phyloP scores from a whole-genome alignment of 2,329 filamentous ascomycete species.

The Metarhizium robertsii region DNA sequence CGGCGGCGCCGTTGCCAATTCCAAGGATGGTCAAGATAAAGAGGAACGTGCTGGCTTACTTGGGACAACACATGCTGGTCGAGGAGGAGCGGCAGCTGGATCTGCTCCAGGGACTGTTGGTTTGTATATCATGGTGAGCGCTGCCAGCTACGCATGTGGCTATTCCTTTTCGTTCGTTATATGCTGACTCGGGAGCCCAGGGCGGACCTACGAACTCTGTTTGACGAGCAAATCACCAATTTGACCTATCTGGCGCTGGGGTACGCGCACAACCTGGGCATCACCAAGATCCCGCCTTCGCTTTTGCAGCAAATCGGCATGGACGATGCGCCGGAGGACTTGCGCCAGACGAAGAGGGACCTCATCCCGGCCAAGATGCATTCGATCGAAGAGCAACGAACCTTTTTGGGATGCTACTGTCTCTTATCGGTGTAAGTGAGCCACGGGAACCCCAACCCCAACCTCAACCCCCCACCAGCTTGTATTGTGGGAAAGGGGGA shows the following conservation, averaged over 20 bases:
- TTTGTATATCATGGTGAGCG: slow-evolving; percentile 23
- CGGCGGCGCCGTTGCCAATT: slow-evolving; percentile 19
- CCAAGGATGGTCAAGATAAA: slow-evolving; percentile 27
- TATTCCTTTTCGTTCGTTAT: no score
- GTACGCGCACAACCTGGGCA: slow-evolving; percentile 30
- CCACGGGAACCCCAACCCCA: no score
- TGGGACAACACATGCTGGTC: slow-evolving; percentile 26
- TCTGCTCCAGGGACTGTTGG: slow-evolving; percentile 35
- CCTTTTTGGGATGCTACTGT: slow-evolving; percentile 30
- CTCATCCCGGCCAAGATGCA: slow-evolving; percentile 13
- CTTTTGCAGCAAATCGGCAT: slow-evolving; percentile 7
- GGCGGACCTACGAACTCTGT: slow-evolving; percentile 23
- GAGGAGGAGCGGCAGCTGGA: slow-evolving; percentile 31
- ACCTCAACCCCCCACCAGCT: no score
- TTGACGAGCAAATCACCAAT: slow-evolving; percentile 25
- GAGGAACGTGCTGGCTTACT: slow-evolving; percentile 29
- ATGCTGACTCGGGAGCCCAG: slow-evolving; percentile 15
- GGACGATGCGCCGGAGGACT: slow-evolving; percentile 5
- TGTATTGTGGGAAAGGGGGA: no score
- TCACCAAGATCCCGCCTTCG: slow-evolving; percentile 14
- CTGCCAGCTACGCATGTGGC: no score
- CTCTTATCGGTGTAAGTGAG: slow-evolving; percentile 27
- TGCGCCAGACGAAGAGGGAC: slow-evolving; percentile 10
- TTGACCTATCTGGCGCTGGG: slow-evolving; percentile 31
- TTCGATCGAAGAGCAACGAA: slow-evolving; percentile 27